Conservation (phyloP, 345 rosid species). For the Camelina hispida region DNA sequence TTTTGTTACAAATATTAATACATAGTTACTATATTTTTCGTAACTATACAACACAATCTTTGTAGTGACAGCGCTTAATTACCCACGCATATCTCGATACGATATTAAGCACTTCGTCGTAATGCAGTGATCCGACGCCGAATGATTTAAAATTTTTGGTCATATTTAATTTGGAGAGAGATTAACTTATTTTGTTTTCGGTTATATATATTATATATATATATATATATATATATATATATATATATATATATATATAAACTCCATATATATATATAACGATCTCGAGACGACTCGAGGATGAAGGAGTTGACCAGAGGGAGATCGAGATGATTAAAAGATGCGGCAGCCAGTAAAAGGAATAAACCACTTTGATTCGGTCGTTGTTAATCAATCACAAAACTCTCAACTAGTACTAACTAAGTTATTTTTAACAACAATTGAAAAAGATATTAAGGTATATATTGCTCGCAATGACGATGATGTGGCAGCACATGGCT, state of each 20-base stretch:
- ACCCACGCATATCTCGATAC: constrained; percentile 9
- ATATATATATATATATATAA: too few relatives aligned
- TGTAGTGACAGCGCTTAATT: background rate
- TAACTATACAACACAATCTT: too few relatives aligned
- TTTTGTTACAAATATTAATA: too few relatives aligned
- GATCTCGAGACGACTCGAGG: background rate
- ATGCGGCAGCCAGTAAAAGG: constrained; percentile 34
- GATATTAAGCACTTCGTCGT: background rate
- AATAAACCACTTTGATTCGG: constrained; percentile 42
- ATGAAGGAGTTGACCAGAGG: constrained; percentile 28
- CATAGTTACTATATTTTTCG: too few relatives aligned
- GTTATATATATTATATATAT: too few relatives aligned
- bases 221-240: too few relatives aligned
- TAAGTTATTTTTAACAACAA: background rate
- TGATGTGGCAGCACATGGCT: constrained; percentile 32
- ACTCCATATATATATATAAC: background rate
- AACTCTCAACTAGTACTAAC: background rate
- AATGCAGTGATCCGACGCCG: background rate
- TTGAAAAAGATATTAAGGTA: background rate
- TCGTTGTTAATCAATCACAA: constrained; percentile 14
- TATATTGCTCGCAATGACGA: background rate
- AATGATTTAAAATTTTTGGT: background rate
- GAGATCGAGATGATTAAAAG: background rate
- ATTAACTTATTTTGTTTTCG: background rate
- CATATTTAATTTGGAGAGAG: background rate